Base-by-base conservation (phyloP, 257 asterid genomes). In the Forsythia suspensa region DNA sequence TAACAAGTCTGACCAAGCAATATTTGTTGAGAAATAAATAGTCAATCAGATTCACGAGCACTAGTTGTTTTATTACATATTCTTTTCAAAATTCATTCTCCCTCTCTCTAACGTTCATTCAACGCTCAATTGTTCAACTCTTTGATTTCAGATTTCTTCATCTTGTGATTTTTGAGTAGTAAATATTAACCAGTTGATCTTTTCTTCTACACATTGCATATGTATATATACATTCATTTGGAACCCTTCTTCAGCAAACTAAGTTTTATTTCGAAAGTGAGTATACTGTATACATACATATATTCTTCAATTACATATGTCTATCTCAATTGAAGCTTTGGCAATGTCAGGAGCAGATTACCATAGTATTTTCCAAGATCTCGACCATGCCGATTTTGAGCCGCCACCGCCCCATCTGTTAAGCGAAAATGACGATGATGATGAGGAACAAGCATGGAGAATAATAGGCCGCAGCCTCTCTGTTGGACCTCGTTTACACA, bases 311-410 rank as follows among this genome's bases (percentile, higher is more conserved):
- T 8, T 21, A 61, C 5, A 24, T 20, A 87, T 84, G 93, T 57
- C 75, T 0, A 20, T 76, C 68, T 87, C 93, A 20, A 76, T 87
- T 48, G 93, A 87, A 81, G 91, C 91, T 24, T 74, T 87, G 75
- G 90, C 91, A 43, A 87, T 89, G 91, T 73, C 84, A 2, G 90
- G 93, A 21, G 87, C 80, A 51, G 66, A 81, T 39, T 84, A 72
- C 59, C 71, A 24, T 3, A 82, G 84, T 65, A 71, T 68, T 52
- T 11, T 77, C 3, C 81, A 74, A 8, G 84, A 88, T 70, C 75
- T 82, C 81, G 89, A 82, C 38, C 38, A 4, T 5, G 68, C 71
- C 77, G 83, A 88, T 0, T 46, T 80, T 0, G 86, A 79, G 39
- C 20, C 79, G 68, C 37, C 68, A 16, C 87, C 90, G 20, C 55